phyloP scores from a whole-genome alignment of 805 yeast genomes.

The Suhomyces vadensis region DNA sequence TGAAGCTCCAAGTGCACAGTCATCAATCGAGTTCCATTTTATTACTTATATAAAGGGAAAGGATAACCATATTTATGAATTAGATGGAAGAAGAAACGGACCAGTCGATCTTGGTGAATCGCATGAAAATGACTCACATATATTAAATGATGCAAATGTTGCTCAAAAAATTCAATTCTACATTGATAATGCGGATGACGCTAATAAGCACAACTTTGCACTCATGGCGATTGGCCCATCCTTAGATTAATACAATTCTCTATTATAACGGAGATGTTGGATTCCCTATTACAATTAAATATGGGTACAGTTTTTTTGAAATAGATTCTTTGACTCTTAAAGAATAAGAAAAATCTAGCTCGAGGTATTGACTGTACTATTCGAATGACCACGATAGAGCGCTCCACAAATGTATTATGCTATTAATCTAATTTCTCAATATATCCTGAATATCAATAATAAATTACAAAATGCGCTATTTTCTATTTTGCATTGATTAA shows the following conservation, averaged over 20 bases:
- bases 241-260: conserved; percentile 30
- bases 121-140: conserved; percentile 39
- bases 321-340: too few relatives aligned
- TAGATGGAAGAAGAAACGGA: conserved; percentile 85
- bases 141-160: conserved; percentile 54
- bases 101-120: conserved; percentile 62
- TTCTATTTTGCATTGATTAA: too few relatives aligned
- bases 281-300: too few relatives aligned
- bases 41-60: conserved; percentile 64
- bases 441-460: too few relatives aligned
- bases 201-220: conserved; percentile 64
- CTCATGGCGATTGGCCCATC: conserved; percentile 76
- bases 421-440: too few relatives aligned
- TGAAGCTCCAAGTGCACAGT: conserved; percentile 61
- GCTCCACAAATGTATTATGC: too few relatives aligned
- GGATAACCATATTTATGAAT: conserved; percentile 67
- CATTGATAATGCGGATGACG: conserved; percentile 61
- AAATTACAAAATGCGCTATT: too few relatives aligned
- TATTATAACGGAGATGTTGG: neutral
- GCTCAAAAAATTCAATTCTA: conserved; percentile 62
- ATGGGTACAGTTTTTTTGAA: too few relatives aligned
- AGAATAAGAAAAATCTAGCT: too few relatives aligned
- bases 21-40: conserved; percentile 64
- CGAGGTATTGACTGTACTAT: too few relatives aligned
- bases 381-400: too few relatives aligned